Base-by-base conservation (phyloP, 2,329 filamentous ascomycete genomes). In the Penicillium polonicum region DNA sequence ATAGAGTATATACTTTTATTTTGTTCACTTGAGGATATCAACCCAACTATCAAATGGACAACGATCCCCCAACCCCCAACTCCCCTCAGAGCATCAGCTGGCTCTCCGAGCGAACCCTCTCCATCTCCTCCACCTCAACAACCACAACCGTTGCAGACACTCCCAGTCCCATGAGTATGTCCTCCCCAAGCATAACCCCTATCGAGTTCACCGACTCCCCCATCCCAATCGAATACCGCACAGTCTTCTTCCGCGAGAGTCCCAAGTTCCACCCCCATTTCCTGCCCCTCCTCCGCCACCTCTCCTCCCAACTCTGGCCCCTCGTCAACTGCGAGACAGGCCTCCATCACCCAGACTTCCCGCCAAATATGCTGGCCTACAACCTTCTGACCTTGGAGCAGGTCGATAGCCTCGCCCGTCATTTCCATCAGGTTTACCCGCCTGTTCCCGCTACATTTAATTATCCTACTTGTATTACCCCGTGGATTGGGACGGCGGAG, bases 401-500 rank as follows among this genome's bases (percentile, higher is more conserved):
- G 60, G 70, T 79, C 3, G 76, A 79, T 54, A 59, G 66, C n/a
- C 70, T 80, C 0, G 76, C 77, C 12, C 56, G 66, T 0, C 72
- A 75, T 61, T 80, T 75, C 58, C 76, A 80, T 56, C 78, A 80
- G 53, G 68, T 74, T 6, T 70, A 68, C 43, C 76, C 76, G 0
- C 68, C 76, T 0, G 48, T 67, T 0, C 61, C 59, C 0, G 68
- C 70, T 23, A 75, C 74, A 0, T 65, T 55, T 25, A 55, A 52
- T 5, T 79, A 79, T 48, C 77, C 78, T 6, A 55, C 68, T 9
- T 58, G 38, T 0, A 66, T 75, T 1, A 60, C 60, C 6, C 59
- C 70, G 7, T 74, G 75, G 73, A 48, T 76, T 3, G 70, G 68
- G 0, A 65, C 64, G 0, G 39, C 41, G 0, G 41, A 55, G 0